phyloP scores from a whole-genome alignment of 768 basidiomycete genomes.

The Boletus pseudopeckii region DNA sequence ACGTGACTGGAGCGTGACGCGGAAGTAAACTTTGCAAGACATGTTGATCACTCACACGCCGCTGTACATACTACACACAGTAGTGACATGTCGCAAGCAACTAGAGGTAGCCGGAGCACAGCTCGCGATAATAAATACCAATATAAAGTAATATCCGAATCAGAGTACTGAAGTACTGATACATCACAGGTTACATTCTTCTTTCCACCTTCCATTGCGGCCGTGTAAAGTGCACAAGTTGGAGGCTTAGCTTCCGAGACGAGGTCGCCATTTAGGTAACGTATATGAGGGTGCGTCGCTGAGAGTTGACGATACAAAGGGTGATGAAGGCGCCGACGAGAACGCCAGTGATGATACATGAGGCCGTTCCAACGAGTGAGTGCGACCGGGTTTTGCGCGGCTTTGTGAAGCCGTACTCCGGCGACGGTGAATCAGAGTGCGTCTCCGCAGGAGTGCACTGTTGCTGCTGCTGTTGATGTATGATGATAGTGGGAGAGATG shows the following conservation, averaged over 20 bases:
- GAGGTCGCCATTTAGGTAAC: constrained; percentile 24
- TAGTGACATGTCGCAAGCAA: background rate
- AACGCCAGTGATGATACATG: constrained; percentile 55
- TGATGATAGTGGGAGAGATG: constrained; percentile 26
- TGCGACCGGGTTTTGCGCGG: constrained; percentile 18
- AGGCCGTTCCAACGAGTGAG: constrained; percentile 36
- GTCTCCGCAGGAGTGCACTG: constrained; percentile 11
- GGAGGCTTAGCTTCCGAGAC: background rate
- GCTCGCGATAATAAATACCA: constrained; percentile 25
- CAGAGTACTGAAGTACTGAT: constrained; percentile 18
- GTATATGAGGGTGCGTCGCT: constrained; percentile 45
- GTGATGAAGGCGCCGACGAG: constrained; percentile 57
- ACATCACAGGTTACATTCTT: constrained; percentile 15
- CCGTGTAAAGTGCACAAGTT: background rate
- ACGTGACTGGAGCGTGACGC: background rate
- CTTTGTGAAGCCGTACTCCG: constrained; percentile 10
- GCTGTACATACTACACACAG: background rate
- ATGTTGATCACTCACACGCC: no score
- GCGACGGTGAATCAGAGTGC: constrained; percentile 8
- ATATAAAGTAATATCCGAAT: constrained; percentile 22
- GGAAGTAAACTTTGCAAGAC: background rate
- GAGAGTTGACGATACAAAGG: constrained; percentile 46
- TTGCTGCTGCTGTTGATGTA: constrained; percentile 22
- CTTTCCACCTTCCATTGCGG: background rate
- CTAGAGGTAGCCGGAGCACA: constrained; percentile 8